Conservation (phyloP, 1,284 basidiomycete species). For the Cryptococcus hybrid region DNA sequence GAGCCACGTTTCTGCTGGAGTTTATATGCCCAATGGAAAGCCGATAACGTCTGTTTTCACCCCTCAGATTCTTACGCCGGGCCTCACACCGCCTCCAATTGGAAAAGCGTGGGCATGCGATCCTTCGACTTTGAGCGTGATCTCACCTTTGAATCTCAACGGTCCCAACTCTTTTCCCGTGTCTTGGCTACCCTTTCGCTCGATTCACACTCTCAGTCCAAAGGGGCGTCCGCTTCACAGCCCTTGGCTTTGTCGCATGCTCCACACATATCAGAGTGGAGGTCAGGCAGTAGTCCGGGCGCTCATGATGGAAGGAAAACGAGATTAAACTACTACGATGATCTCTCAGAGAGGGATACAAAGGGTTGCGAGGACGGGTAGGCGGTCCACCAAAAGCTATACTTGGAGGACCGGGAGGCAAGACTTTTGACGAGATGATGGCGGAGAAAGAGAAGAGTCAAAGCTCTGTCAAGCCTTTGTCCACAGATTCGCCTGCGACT, state of each 20-base stretch:
- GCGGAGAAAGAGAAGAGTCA: conserved; percentile 2
- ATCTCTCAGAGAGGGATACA: neutral
- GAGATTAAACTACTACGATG: neutral
- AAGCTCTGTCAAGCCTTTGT: neutral
- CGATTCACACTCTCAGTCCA: neutral
- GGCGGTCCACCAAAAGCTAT: too few species aligned
- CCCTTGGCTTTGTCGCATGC: neutral
- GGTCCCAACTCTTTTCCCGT: neutral
- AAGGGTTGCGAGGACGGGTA: neutral
- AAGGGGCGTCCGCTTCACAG: neutral
- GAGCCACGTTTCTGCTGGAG: neutral
- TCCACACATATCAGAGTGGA: neutral
- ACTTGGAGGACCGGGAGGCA: conserved; percentile 15
- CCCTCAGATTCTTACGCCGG: neutral
- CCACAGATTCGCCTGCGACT: too few species aligned
- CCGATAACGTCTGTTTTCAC: neutral
- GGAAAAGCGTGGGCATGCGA: conserved; percentile 9
- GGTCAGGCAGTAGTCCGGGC: neutral
- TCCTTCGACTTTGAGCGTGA: neutral
- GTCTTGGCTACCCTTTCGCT: neutral
- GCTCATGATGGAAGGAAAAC: neutral
- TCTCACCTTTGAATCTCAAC: conserved; percentile 4
- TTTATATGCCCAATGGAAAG: neutral
- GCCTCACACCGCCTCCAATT: conserved; percentile 4
- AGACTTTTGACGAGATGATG: conserved; percentile 38